Conservation (phyloP, 345 rosid genomes). For the Trapa bicornis region DNA sequence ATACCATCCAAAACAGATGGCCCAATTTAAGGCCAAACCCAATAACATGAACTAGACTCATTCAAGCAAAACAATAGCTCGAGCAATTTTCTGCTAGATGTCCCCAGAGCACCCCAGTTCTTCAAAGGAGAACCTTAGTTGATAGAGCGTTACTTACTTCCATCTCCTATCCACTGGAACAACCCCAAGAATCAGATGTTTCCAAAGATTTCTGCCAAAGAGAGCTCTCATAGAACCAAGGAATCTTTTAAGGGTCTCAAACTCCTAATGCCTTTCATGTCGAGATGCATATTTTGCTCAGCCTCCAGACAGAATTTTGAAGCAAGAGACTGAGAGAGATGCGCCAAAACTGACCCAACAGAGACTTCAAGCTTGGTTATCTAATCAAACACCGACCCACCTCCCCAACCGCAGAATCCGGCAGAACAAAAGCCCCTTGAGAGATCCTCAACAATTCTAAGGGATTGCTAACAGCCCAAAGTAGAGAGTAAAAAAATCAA, state of each 20-base stretch:
- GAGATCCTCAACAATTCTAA: conserved; percentile 4
- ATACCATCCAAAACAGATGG: conserved; percentile 68
- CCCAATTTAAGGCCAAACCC: conserved; percentile 80
- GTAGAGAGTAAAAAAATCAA: conserved; percentile 9
- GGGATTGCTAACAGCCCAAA: conserved; percentile 13
- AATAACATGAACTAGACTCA: conserved; percentile 64
- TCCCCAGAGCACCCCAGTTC: background rate
- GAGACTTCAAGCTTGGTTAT: conserved; percentile 23
- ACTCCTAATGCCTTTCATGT: conserved; percentile 22
- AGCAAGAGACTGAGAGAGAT: conserved; percentile 15
- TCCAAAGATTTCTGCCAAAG: background rate
- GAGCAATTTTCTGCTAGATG: background rate
- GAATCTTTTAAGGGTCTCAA: conserved; percentile 24
- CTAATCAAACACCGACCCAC: conserved; percentile 9
- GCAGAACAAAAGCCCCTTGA: conserved; percentile 12
- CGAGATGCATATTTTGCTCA: conserved; percentile 11
- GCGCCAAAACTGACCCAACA: conserved; percentile 13
- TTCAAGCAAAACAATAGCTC: conserved; percentile 23
- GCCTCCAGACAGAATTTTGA: conserved; percentile 18
- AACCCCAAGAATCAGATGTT: conserved; percentile 3
- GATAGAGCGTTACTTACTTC: background rate
- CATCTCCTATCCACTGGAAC: conserved; percentile 4
- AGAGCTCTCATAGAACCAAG: conserved; percentile 15
- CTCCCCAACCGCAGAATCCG: conserved; percentile 24
- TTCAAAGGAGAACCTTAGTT: background rate